A percentile compares a stretch with the other conserved stretches of the same genome.
These are phyloP conservation scores for Phylloporus sp. DNA, from an alignment of 768 basidiomycete genomes.

Conservation along the genomic window DNA sequence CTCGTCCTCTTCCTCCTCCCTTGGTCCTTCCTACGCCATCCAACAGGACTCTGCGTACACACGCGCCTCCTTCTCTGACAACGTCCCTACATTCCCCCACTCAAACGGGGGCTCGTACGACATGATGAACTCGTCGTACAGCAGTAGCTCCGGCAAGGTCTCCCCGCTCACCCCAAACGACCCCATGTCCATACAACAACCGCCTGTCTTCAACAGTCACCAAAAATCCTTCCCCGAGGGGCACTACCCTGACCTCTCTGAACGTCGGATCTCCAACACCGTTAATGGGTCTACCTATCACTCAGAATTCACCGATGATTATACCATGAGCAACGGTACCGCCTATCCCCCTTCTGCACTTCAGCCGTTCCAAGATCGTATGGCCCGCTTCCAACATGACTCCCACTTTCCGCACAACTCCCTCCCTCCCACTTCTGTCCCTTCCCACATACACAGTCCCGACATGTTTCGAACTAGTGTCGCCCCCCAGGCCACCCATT, in stretches of 20 bases:
- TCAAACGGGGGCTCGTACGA: slow-evolving; percentile 56
- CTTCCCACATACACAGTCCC: slow-evolving; percentile 46
- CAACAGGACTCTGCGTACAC: slow-evolving; percentile 55
- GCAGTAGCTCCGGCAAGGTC: slow-evolving; percentile 59
- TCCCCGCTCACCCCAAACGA: slow-evolving; percentile 72
- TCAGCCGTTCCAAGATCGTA: slow-evolving; percentile 56
- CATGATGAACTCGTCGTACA: slow-evolving; percentile 59
- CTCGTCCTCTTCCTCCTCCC: slow-evolving; percentile 67
- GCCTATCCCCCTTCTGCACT: slow-evolving; percentile 47
- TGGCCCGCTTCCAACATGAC: slow-evolving; percentile 53
- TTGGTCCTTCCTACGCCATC: slow-evolving; percentile 51
- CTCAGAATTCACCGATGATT: slow-evolving; percentile 62
- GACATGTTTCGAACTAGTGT: slow-evolving; percentile 61
- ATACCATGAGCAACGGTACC: slow-evolving; percentile 43
- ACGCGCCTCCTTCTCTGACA: slow-evolving; percentile 55
- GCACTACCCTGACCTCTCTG: slow-evolving; percentile 56
- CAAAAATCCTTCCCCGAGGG: slow-evolving; percentile 54
- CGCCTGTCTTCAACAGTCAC: slow-evolving; percentile 40
- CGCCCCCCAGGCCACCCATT: slow-evolving; percentile 65
- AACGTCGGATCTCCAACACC: slow-evolving; percentile 53
- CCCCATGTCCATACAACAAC: slow-evolving; percentile 53
- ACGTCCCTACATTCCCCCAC: slow-evolving; percentile 52
- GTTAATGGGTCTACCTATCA: slow-evolving; percentile 44
- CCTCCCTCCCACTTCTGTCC: slow-evolving; percentile 36
- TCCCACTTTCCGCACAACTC: slow-evolving; percentile 44